These are phyloP conservation scores for Phytophthora sansomeana DNA, from an alignment of 352 stramenopile species.

Conservation along the genomic window DNA sequence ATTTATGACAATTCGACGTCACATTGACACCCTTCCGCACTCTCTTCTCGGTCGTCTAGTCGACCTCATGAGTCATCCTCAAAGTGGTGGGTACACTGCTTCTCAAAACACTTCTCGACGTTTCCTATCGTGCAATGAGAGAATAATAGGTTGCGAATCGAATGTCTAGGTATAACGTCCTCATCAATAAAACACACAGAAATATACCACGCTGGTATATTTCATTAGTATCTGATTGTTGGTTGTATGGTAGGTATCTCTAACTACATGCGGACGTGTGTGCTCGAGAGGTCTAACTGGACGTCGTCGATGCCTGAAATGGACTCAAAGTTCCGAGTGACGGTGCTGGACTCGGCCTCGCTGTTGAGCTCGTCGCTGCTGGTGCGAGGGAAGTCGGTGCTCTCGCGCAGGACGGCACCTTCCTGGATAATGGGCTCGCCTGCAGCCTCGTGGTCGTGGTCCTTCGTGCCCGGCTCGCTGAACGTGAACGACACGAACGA, in stretches of 20 bases:
- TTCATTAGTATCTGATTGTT: constrained; percentile 18
- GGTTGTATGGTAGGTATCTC: not conserved
- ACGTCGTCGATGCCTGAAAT: constrained; percentile 47
- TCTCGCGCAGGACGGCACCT: constrained; percentile 26
- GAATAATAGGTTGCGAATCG: no score
- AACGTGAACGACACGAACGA: constrained; percentile 58
- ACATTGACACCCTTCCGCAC: not conserved
- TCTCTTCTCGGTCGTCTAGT: not conserved
- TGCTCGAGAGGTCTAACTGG: constrained; percentile 43
- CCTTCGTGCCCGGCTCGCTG: constrained; percentile 22
- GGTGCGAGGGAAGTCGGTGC: constrained; percentile 11
- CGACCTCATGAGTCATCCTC: constrained; percentile 14
- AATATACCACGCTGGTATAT: no score
- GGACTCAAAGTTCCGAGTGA: constrained; percentile 56
- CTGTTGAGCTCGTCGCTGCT: constrained; percentile 16
- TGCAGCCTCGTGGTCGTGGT: constrained; percentile 17
- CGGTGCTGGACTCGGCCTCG: constrained; percentile 27
- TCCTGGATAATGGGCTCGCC: constrained; percentile 42
- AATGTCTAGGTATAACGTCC: not conserved
- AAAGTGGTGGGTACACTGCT: constrained; percentile 2
- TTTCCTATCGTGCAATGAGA: no score
- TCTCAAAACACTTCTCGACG: no score
- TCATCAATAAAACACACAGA: no score
- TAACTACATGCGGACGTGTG: constrained; percentile 46
- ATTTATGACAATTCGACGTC: constrained; percentile 23